Percentiles rank a stretch among this genome's conserved stretches.
These are phyloP conservation scores for Nannochloropsis gaditana DNA, from an alignment of 108 stramenopile genomes.

Conservation along the genomic window DNA sequence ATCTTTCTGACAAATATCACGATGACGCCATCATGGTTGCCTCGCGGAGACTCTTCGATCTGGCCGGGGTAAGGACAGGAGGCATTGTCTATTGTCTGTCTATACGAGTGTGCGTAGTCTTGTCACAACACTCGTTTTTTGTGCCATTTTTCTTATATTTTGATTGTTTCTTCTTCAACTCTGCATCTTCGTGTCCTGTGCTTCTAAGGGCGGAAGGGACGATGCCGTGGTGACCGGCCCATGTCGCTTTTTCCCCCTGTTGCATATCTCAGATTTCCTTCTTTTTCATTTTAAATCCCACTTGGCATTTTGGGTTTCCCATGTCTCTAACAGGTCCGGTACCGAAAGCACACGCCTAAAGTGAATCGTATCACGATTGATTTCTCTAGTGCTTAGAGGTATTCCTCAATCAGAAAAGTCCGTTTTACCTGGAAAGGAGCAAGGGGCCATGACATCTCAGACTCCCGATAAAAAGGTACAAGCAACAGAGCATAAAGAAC, in stretches of 20 bases:
- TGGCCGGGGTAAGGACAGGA: constrained; percentile 62
- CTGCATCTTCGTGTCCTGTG: neutral
- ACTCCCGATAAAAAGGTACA: too few species aligned
- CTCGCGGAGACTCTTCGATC: constrained; percentile 77
- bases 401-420: too few species aligned
- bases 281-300: neutral
- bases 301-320: neutral
- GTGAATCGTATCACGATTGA: constrained; percentile 31
- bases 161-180: neutral
- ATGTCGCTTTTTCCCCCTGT: neutral
- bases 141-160: neutral
- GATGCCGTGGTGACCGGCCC: too few species aligned
- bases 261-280: too few species aligned
- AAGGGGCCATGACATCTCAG: too few species aligned
- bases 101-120: neutral
- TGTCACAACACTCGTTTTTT: neutral
- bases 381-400: constrained; percentile 33
- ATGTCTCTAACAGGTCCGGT: neutral
- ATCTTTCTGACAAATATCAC: constrained; percentile 81
- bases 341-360: constrained; percentile 37
- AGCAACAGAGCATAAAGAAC: too few species aligned
- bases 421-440: too few species aligned
- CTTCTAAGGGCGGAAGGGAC: too few species aligned
- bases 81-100: constrained; percentile 32
- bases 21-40: constrained; percentile 73